phyloP scores from a whole-genome alignment of 2,329 filamentous ascomycete species.

The Neoarthrinium moseri region DNA sequence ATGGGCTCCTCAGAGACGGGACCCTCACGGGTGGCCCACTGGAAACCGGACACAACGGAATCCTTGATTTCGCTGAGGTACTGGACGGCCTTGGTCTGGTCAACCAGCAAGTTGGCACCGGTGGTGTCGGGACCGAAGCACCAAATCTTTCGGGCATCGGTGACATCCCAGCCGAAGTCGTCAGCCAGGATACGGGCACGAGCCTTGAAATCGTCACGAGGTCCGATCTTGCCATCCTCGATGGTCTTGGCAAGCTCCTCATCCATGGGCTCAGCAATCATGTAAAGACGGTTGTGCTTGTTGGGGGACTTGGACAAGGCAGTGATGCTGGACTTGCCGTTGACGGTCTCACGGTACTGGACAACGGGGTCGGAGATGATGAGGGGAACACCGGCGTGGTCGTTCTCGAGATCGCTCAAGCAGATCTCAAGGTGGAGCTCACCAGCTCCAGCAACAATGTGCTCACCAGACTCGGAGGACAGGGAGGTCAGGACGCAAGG shows the following conservation, averaged over 20 bases:
- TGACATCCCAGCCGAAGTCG: constrained; percentile 98
- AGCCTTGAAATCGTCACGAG: constrained; percentile 98
- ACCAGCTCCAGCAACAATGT: constrained; percentile 98
- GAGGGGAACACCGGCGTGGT: constrained; percentile 98
- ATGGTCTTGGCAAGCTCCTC: constrained; percentile 93
- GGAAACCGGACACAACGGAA: constrained; percentile 98
- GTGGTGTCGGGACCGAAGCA: constrained; percentile 98
- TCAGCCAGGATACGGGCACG: constrained; percentile 95
- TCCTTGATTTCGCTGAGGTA: constrained; percentile 99
- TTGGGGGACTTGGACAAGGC: constrained; percentile 99
- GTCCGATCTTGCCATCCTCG: constrained; percentile 85
- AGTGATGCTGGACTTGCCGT: constrained; percentile 82
- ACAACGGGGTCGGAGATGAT: constrained; percentile 98
- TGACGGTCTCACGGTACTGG: constrained; percentile 96
- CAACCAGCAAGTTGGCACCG: constrained; percentile 96
- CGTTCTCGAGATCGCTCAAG: constrained; percentile 99
- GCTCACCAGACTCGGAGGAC: constrained; percentile 92
- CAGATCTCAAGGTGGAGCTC: constrained; percentile 99
- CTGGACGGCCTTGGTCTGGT: constrained; percentile 99
- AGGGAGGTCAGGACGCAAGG: constrained; percentile 93
- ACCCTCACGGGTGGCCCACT: constrained; percentile 98
- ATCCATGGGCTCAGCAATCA: constrained; percentile 83
- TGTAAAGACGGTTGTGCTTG: constrained; percentile 99
- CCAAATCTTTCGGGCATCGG: constrained; percentile 99
- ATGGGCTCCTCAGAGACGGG: constrained; percentile 98